Percentiles rank a stretch among this genome's conserved stretches.
Evolutionary conservation across 345 rosid genomes (phyloP).

Genomic region (Anacardium occidentale): DNA sequence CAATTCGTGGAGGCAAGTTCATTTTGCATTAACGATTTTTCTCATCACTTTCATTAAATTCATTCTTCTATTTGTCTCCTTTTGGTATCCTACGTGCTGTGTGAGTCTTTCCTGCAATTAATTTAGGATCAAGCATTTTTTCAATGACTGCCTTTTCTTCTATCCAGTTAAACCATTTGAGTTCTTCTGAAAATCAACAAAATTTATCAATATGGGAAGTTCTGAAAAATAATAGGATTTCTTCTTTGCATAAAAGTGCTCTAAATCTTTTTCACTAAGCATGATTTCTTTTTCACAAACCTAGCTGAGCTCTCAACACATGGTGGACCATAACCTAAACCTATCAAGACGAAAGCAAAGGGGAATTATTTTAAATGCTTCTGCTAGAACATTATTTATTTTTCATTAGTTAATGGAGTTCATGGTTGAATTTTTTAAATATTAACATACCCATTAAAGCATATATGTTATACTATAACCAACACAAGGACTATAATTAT

Average conservation of each 20-base stretch:
- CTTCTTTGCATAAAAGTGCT: background rate
- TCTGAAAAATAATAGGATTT: background rate
- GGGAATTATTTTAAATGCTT: background rate
- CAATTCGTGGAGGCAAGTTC: conserved; percentile 19
- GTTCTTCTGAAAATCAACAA: background rate
- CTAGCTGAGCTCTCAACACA: background rate
- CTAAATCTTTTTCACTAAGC: background rate
- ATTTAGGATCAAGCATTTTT: background rate
- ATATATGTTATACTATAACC: conserved; percentile 12
- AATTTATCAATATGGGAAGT: background rate
- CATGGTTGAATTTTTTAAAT: background rate
- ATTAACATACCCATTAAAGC: background rate
- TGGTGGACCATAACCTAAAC: background rate
- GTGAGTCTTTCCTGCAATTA: conserved; percentile 11
- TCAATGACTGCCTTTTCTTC: background rate
- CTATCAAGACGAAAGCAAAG: background rate
- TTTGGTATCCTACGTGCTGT: conserved; percentile 20
- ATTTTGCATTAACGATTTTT: background rate
- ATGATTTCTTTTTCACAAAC: background rate
- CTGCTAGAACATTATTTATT: background rate
- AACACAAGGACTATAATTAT: background rate
- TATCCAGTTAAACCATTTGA: background rate
- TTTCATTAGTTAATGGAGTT: background rate
- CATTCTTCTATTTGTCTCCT: background rate
- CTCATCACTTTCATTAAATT: background rate